Evolutionary conservation across 2,329 filamentous ascomycete species (phyloP), one percentile per base, ranked within the genome.

Genomic region (Botrytis galanthina): DNA sequence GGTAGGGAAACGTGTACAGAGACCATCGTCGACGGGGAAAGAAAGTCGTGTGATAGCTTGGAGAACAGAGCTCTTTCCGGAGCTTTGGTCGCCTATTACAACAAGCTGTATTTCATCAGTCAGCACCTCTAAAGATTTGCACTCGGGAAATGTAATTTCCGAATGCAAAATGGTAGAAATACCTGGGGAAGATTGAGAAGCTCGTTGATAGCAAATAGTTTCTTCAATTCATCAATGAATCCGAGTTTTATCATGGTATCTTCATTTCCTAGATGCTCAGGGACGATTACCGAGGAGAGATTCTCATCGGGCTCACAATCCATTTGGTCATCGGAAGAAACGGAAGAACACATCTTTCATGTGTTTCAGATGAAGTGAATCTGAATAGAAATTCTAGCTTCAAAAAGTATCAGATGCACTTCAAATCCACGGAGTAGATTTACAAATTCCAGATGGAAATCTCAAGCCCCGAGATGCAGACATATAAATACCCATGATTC

Each of bases 41-140:
- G 80, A 80, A 9, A 84, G 75, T 1, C 78, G 76, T 2, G 82
- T 84, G 62, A 83, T 32, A 51, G 80, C 76, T 76, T 83, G 76
- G 44, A 82, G 74, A 42, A 81, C 73, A 14, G 77, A 83, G 35
- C 74, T 81, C 76, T 80, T 82, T 0, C 84, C 83, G n/a, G 80
- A 81, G 0, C 80, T 83, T 72, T 85, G 82, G 66, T 84, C 83
- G 5, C 84, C 83, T 20, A 82, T 79, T 20, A 83, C 82, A 1
- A 83, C 81, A 1, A 84, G 73, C 77, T 77, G 22, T 26, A 42
- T 20, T 4, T n/a, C 44, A 42, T 74, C 14, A 70, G 68, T 54
- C 10, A 37, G 4, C 14, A n/a, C 1, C 0, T 8, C 0, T 7
- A 1, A 12, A 20, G 4, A 20, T 37, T 8, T 18, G 14, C 18